A percentile compares a stretch with the other conserved stretches of the same genome.
Conservation (phyloP, 371 early-diverging fungal genomes). For the Amoeboaphelidium occidentale region DNA sequence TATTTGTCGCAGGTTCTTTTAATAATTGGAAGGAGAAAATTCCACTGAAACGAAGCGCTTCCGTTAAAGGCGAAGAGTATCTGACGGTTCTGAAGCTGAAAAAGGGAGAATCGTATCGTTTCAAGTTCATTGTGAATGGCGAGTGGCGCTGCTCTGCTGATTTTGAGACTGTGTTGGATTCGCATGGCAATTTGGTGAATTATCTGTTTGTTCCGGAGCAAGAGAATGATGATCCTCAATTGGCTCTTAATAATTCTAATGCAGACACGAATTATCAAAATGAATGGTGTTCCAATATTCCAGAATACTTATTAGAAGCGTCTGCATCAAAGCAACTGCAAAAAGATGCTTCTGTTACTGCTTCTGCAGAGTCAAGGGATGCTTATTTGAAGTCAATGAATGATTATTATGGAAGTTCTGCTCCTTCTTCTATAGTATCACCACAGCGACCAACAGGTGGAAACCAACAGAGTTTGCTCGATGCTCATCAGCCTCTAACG, state of each 20-base stretch:
- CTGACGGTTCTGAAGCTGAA: not conserved
- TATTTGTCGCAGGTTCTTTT: constrained; percentile 94
- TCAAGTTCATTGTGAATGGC: constrained; percentile 93
- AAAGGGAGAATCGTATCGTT: constrained; percentile 18
- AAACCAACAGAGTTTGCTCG: too few relatives aligned
- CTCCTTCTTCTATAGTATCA: too few relatives aligned
- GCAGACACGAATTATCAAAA: too few relatives aligned
- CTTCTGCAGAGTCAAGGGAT: too few relatives aligned
- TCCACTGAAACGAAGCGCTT: constrained; percentile 34
- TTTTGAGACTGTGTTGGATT: constrained; percentile 66
- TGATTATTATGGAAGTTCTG: too few relatives aligned
- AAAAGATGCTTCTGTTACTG: too few relatives aligned
- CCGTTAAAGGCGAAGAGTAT: not conserved
- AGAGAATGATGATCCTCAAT: not conserved
- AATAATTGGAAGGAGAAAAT: constrained; percentile 91
- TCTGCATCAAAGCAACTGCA: too few relatives aligned
- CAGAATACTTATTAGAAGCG: too few relatives aligned
- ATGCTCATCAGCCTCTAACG: too few relatives aligned
- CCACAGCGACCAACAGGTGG: too few relatives aligned
- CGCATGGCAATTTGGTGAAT: constrained; percentile 48
- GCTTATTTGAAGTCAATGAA: too few relatives aligned
- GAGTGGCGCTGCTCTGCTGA: constrained; percentile 88
- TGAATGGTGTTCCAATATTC: too few relatives aligned
- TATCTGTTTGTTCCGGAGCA: not conserved
- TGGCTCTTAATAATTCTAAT: not conserved